Base-by-base conservation (phyloP, 495 filamentous ascomycete species). In the Oleoguttula mirabilis region DNA sequence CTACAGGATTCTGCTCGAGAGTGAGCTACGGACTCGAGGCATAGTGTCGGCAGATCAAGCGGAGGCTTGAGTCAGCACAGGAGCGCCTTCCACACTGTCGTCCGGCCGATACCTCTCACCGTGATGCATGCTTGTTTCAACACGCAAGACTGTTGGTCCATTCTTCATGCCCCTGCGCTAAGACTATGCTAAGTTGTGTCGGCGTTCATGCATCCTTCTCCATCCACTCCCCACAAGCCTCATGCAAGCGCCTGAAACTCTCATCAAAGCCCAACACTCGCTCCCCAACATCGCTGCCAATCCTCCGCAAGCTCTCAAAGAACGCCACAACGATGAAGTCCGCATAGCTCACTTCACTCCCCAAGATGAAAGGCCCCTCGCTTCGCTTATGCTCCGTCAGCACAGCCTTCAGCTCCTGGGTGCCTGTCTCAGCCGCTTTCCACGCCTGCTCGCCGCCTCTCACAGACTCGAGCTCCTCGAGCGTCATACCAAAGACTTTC, bases 301-400 rank as follows among this genome's bases (percentile, higher is more conserved):
- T 21, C 7, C 45, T 37, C 34, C 57, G 54, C 17, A 54, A 41
- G 33, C 59, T 63, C 10, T 60, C 47, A 28, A 67, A 25, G 10
- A 58, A 51, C 2, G 53, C 52, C 1, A 60, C 58, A 27, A 67
- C 43, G 10, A 65, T 54, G n/a, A 70, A 44, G 43, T 70, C 58
- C 5, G 55, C 58, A 50, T 60, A 63, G 30, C 51, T 49, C 19
- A 55, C 46, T 41, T 42, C 52, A 20, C 58, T 47, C 4, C 66
- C 68, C 52, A 63, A 27, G 28, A 66, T 55, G 46, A 61, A 79
- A 4, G 69, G 70, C 0, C 75, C 76, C 3, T 64, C 63, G 21
- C 63, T 66, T 52, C 71, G 66, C 56, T 64, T 66, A 24, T 27
- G 3, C 19, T 45, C 34, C 10, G 4, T 39, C 55, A 79, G 41